Percentiles rank a stretch among this genome's conserved stretches.
Conservation (phyloP, 2,329 filamentous ascomycete genomes). For the Dactylella cylindrospora region DNA sequence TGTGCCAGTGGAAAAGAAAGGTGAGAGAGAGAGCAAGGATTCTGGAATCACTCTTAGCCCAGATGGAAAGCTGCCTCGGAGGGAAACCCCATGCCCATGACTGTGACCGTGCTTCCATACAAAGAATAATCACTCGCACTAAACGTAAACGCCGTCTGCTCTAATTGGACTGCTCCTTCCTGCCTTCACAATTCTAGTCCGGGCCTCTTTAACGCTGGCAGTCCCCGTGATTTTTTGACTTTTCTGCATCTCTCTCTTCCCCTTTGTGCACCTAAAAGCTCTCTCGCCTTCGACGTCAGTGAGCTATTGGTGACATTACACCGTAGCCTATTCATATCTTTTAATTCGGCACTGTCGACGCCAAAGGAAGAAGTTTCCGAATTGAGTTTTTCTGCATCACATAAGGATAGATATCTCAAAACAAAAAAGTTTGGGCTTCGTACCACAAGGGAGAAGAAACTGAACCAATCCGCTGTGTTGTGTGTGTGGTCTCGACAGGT, state of each 20-base stretch:
- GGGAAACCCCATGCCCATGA: constrained; percentile 25
- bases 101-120: constrained; percentile 14
- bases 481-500: constrained; percentile 5
- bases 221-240: constrained; percentile 43
- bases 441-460: constrained; percentile 17
- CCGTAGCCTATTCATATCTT: too few relatives aligned
- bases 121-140: constrained; percentile 22
- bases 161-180: neutral
- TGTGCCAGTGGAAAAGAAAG: constrained; percentile 20
- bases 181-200: constrained; percentile 16
- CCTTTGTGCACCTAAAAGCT: too few relatives aligned
- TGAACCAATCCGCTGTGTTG: constrained; percentile 25
- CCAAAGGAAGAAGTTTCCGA: constrained; percentile 8
- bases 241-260: constrained; percentile 2
- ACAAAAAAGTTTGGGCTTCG: constrained; percentile 29
- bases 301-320: constrained; percentile 22
- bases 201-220: constrained; percentile 36
- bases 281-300: constrained; percentile 18
- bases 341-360: neutral
- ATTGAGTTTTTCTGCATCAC: constrained; percentile 37
- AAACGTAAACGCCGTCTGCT: neutral
- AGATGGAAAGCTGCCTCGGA: constrained; percentile 8
- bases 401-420: too few relatives aligned
- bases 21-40: constrained; percentile 20
- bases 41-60: constrained; percentile 26